These are phyloP conservation scores for Chlorella ohadii DNA, from an alignment of 139 green algal species.

Conservation along the genomic window DNA sequence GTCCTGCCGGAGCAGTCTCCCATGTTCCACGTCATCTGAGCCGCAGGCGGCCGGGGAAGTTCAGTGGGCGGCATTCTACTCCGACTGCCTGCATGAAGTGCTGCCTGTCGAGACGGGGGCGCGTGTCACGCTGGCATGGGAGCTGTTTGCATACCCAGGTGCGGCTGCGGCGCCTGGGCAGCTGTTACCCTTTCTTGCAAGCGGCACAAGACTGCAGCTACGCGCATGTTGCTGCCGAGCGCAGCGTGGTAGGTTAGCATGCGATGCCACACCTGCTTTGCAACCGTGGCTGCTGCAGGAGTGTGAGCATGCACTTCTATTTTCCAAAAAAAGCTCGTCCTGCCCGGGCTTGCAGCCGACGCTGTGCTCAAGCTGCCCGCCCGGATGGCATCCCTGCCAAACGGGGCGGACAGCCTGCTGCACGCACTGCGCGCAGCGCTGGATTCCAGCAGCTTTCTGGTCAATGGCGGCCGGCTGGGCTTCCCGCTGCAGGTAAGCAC, in stretches of 20 bases:
- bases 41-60: background rate
- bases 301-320: no score
- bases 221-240: no score
- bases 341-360: no score
- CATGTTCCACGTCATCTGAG: no score
- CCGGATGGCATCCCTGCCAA: background rate
- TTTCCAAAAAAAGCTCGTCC: no score
- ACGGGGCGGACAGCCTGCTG: background rate
- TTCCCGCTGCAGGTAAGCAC: background rate
- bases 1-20: no score
- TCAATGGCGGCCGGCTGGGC: slow-evolving; percentile 1
- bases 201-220: no score
- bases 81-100: background rate
- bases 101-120: background rate
- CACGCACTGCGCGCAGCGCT: background rate
- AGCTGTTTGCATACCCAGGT: background rate
- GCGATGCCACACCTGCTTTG: background rate
- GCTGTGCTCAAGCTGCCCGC: no score
- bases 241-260: no score
- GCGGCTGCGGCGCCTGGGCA: no score
- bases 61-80: slow-evolving; percentile 7
- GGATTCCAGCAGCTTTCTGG: background rate
- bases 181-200: no score
- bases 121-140: background rate
- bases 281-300: background rate